Evolutionary conservation across 768 basidiomycete genomes (phyloP), one percentile per base, ranked within the genome.

Genomic region (Suillus tomentosus): DNA sequence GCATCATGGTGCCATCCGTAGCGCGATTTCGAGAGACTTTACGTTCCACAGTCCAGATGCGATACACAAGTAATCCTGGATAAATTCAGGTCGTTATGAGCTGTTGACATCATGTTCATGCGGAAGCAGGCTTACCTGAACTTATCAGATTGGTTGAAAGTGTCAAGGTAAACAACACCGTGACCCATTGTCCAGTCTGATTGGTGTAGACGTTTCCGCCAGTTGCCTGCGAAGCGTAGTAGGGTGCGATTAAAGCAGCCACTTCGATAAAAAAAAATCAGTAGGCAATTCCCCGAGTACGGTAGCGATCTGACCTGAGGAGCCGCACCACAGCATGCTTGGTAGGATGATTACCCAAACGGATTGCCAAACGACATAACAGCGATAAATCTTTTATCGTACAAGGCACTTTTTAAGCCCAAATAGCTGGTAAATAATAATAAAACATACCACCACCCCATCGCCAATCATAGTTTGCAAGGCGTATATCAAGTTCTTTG

Each of bases 401-500:
- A 24, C 45, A 24, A 34, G n/a, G 24, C 6, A 27, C 3, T 14
- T 48, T 62, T 27, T 31, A 50, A 43, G 53, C n/a, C 31, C 15
- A 47, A 42, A 50, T 5, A 17, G 50, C 36, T 40, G 37, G 40
- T 24, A 42, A 40, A 17, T 31, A 64, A 24, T 10, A 48, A 47
- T 17, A 24, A 11, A 39, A 64, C 63, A 51, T 22, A 64, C 63
- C n/a, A 64, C 63, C 13, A 64, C 63, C 7, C 63, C 63, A 53
- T 64, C 63, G 24, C 63, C 63, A 39, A 64, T 36, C 45, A 64
- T 43, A 6, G 63, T 64, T 56, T 69, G 66, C 11, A 69, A 10
- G 45, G 37, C 53, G 45, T 69, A 72, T 11, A 73, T 55, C 2
- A 61, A 61, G 48, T 69, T 72, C 45, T 73, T 73, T 57, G 69